Evolutionary conservation across 768 basidiomycete species (phyloP).

Genomic region (Tylopilus felleus): DNA sequence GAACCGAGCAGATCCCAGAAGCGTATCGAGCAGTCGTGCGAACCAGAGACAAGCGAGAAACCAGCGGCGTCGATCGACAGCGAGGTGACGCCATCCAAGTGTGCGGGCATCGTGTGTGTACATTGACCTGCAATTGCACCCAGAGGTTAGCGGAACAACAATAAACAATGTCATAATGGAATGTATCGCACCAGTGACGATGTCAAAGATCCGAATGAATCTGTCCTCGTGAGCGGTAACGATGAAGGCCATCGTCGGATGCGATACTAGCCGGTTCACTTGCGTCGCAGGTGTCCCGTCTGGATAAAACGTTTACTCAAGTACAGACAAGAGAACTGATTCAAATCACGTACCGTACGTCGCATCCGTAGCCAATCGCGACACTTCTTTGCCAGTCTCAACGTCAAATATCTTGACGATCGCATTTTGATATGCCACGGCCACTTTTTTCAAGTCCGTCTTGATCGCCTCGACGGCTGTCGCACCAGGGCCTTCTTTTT

Average conservation of each 20-base stretch:
- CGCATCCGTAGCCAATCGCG: constrained; percentile 56
- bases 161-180: not conserved
- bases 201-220: constrained; percentile 86
- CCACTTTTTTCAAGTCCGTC: constrained; percentile 78
- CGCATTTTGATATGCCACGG: constrained; percentile 87
- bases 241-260: constrained; percentile 85
- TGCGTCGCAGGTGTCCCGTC: constrained; percentile 77
- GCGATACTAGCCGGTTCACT: constrained; percentile 82
- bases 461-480: constrained; percentile 83
- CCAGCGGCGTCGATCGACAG: constrained; percentile 85
- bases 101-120: constrained; percentile 86
- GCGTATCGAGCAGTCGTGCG: constrained; percentile 91
- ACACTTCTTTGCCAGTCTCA: constrained; percentile 78
- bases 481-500: constrained; percentile 56
- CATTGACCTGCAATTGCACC: constrained; percentile 58
- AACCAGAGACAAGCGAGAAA: constrained; percentile 83
- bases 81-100: constrained; percentile 89
- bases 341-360: constrained; percentile 46
- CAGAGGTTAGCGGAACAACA: not conserved
- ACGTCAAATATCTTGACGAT: constrained; percentile 89
- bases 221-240: constrained; percentile 94
- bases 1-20: constrained; percentile 91
- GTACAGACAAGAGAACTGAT: not conserved
- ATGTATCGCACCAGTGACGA: constrained; percentile 61
- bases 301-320: constrained; percentile 22